These are phyloP conservation scores for Penicillium paradoxum DNA, from an alignment of 495 filamentous ascomycete species.

Conservation along the genomic window DNA sequence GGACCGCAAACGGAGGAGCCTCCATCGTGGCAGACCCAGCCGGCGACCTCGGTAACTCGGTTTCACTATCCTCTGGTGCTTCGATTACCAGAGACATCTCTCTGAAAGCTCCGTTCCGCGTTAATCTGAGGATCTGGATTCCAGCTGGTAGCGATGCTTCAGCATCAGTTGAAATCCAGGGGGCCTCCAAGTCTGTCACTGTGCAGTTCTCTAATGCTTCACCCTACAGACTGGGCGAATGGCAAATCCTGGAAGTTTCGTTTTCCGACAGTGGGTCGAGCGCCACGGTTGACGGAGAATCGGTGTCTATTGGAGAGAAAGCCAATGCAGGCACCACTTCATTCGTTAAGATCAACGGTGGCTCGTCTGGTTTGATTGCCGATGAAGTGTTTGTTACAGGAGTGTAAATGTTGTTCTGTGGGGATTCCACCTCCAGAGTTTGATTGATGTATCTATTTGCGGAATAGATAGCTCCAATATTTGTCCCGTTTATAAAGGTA, in stretches of 20 bases:
- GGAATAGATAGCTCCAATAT: no score
- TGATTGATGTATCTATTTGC: no score
- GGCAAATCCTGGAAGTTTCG: not conserved
- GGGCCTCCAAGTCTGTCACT: not conserved
- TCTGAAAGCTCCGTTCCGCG: not conserved
- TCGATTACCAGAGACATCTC: not conserved
- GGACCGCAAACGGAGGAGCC: not conserved
- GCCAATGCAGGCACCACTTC: not conserved
- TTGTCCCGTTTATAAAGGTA: no score
- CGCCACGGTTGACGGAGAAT: not conserved
- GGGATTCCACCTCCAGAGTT: no score
- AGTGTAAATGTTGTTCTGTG: not conserved
- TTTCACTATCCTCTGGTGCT: not conserved
- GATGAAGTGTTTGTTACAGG: not conserved
- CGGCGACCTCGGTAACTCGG: not conserved
- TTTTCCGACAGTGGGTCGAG: not conserved
- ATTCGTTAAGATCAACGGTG: not conserved
- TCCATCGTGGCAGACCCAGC: not conserved
- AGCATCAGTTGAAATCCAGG: not conserved
- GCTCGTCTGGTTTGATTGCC: not conserved
- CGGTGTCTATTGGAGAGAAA: not conserved
- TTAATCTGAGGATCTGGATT: not conserved
- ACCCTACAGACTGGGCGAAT: not conserved
- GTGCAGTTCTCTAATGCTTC: not conserved
- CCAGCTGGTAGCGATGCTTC: not conserved